phyloP scores from a whole-genome alignment of 2,329 filamentous ascomycete species.

The Xylariaceae sp. region DNA sequence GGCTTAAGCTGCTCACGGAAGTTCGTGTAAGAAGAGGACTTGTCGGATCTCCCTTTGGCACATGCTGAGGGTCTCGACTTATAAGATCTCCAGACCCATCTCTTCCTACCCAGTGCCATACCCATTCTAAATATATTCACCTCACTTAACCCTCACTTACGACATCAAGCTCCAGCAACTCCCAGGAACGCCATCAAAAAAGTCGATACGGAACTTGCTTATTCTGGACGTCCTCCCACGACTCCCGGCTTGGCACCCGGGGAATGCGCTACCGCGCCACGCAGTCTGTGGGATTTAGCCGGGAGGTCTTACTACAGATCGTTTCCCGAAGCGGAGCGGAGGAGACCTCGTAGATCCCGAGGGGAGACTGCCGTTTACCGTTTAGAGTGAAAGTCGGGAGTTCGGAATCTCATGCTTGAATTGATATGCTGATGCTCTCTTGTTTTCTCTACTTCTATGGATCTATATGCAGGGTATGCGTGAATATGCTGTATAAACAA shows the following conservation, averaged over 20 bases:
- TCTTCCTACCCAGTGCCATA: too few relatives aligned
- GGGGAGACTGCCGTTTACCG: background rate
- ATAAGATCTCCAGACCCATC: background rate
- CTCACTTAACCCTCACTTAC: too few relatives aligned
- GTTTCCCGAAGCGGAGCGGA: conserved; percentile 17
- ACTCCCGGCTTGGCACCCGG: conserved; percentile 10
- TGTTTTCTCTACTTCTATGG: too few relatives aligned
- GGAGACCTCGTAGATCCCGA: background rate
- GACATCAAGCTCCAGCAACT: too few relatives aligned
- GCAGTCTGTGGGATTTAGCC: conserved; percentile 15
- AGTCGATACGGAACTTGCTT: background rate
- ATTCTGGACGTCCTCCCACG: background rate
- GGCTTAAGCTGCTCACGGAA: background rate
- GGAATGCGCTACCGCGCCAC: background rate
- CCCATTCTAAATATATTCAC: too few relatives aligned
- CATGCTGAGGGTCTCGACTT: background rate
- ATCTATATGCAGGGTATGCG: too few relatives aligned
- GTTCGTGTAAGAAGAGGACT: background rate
- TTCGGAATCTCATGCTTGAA: background rate
- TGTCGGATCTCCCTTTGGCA: background rate
- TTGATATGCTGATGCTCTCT: too few relatives aligned
- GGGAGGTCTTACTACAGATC: background rate
- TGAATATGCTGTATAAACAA: too few relatives aligned
- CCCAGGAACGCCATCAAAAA: background rate
- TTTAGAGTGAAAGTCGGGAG: too few relatives aligned